Evolutionary conservation across 495 filamentous ascomycete genomes (phyloP).

Genomic region (Acidomyces sp.): DNA sequence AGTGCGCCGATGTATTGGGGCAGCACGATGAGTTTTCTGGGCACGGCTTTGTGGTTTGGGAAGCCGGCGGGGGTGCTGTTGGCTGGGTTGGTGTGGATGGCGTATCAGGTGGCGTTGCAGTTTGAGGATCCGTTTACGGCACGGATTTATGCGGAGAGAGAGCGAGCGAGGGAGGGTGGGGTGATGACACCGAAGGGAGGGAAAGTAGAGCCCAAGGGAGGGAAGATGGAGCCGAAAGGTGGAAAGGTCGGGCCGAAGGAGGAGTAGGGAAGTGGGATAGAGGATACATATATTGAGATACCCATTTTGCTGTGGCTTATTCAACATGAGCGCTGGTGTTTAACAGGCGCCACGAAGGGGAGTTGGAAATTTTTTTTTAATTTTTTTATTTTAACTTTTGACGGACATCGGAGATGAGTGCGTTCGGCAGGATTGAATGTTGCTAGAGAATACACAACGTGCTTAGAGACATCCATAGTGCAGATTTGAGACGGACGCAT

Average conservation of each 20-base stretch:
- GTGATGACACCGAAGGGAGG: slow-evolving; percentile 28
- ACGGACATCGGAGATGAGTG: no score
- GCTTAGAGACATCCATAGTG: no score
- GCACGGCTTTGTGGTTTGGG: slow-evolving; percentile 74
- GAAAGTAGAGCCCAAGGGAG: not conserved
- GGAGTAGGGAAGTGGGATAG: not conserved
- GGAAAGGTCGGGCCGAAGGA: not conserved
- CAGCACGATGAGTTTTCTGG: slow-evolving; percentile 80
- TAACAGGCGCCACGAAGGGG: no score
- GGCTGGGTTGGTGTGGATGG: slow-evolving; percentile 57
- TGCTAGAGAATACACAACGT: no score
- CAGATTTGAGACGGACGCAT: no score
- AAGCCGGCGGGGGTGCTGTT: slow-evolving; percentile 77
- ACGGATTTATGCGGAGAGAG: slow-evolving; percentile 86
- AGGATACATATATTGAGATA: not conserved
- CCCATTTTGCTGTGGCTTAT: slow-evolving; percentile 4
- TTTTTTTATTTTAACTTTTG: no score
- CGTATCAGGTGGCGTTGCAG: slow-evolving; percentile 70
- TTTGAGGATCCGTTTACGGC: slow-evolving; percentile 98
- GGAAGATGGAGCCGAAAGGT: not conserved
- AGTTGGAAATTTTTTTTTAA: no score
- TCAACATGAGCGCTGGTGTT: slow-evolving; percentile 18
- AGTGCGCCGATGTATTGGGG: slow-evolving; percentile 95
- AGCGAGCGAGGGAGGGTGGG: slow-evolving; percentile 34
- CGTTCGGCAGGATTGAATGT: no score